These are phyloP conservation scores for Penicillium sp. DNA, from an alignment of 2,329 filamentous ascomycete genomes.

Conservation along the genomic window DNA sequence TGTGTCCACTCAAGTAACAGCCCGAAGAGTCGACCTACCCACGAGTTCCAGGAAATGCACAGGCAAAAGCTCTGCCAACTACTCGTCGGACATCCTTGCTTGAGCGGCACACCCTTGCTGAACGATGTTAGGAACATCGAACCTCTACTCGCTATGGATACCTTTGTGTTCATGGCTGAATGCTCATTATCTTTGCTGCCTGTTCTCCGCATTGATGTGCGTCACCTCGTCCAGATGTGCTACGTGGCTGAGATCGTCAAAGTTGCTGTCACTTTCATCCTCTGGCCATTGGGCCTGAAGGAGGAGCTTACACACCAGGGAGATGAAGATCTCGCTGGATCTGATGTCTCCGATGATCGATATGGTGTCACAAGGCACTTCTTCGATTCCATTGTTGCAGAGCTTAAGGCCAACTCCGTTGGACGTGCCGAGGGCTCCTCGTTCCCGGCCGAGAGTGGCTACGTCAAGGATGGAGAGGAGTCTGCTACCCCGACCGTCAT, in stretches of 20 bases:
- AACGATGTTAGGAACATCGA: conserved; percentile 48
- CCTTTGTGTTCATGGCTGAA: conserved; percentile 73
- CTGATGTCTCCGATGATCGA: conserved; percentile 38
- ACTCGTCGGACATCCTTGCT: conserved; percentile 65
- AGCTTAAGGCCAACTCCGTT: conserved; percentile 45
- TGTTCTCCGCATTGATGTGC: conserved; percentile 73
- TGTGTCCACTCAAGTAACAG: conserved; percentile 67
- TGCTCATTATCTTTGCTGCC: conserved; percentile 73
- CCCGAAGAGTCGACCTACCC: conserved; percentile 61
- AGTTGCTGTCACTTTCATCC: conserved; percentile 66
- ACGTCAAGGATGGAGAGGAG: conserved; percentile 46
- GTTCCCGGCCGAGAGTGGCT: conserved; percentile 45
- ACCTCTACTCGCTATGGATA: conserved; percentile 47
- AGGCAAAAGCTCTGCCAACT: conserved; percentile 77
- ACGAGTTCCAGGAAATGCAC: conserved; percentile 71
- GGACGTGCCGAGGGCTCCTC: conserved; percentile 43
- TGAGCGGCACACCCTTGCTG: conserved; percentile 42
- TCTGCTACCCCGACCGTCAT: conserved; percentile 42
- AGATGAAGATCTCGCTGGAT: conserved; percentile 35
- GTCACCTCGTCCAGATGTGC: conserved; percentile 81
- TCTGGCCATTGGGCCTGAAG: conserved; percentile 46
- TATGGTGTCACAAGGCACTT: conserved; percentile 43
- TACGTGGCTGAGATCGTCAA: conserved; percentile 92
- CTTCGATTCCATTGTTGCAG: conserved; percentile 47
- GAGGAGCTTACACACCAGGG: conserved; percentile 41